Base-by-base conservation (phyloP, 208 protist genomes). In the Kentomonas sorsogonicus region DNA sequence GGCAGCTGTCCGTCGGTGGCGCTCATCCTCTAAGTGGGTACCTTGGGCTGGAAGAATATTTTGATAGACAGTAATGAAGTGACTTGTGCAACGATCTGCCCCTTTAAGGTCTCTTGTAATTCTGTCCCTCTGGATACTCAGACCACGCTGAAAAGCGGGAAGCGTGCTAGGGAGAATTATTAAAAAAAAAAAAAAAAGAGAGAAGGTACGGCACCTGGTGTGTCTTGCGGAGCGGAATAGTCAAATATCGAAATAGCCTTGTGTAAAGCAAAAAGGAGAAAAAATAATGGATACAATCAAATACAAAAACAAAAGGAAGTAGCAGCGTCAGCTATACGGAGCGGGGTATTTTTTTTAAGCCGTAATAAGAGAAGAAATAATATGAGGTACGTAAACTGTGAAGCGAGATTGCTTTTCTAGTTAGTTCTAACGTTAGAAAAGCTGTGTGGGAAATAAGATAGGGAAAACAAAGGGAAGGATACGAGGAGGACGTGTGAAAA, bases 161-260 rank as follows among this genome's bases (percentile, higher is more conserved):
- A 33, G 3, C 33, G 50, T 44, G 50, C 22, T 30, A 18, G 13
- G 50, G 33, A 23, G 34, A 63, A 30, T 22, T 13, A 59, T 6
- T 34, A 13, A 58, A 25, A 41, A 41, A 51, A 39, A 65, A 47
- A 57, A 2, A 63, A 56, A 60, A 38, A 13, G 52, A 22, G 59
- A 56, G 43, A 30, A 18, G 25, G 45, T 53, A 36, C 5, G 34
- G 25, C 31, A 46, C 53, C 29, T 45, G 40, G 25, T 60, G 31
- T 31, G 29, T 25, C 30, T 41, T n/a, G n/a, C 34, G 40, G 26
- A 55, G 13, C 45, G 18, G n/a, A 47, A 45, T 20, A 31, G 10
- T 20, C 0, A 55, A 56, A 63, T 4, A 63, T 18, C 58, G 26
- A 48, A 50, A n/a, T n/a, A n/a, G n/a, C n/a, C n/a, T n/a, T n/a